Percentiles rank a stretch among this genome's conserved stretches.
These are phyloP conservation scores for Candida arabinofermentans DNA, from an alignment of 805 yeast genomes.

Conservation along the genomic window DNA sequence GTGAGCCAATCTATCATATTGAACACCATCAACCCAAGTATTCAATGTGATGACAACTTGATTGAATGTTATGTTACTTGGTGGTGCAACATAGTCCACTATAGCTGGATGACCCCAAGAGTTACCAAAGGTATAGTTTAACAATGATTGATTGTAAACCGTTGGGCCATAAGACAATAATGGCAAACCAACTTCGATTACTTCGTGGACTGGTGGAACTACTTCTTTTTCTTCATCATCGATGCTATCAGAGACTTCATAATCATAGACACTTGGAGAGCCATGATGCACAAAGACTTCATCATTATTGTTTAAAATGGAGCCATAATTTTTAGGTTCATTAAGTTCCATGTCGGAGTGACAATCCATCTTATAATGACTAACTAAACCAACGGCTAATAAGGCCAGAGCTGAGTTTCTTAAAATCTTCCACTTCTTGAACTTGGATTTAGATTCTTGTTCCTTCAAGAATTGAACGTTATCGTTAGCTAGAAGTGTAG, in stretches of 20 bases:
- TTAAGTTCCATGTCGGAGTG: too few species aligned
- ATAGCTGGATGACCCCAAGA: slow-evolving; percentile 58
- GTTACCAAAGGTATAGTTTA: slow-evolving; percentile 49
- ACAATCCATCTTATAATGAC: neutral
- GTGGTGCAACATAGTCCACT: slow-evolving; percentile 41
- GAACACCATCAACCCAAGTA: slow-evolving; percentile 53
- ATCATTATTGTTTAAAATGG: neutral
- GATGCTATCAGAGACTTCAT: neutral
- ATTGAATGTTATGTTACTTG: slow-evolving; percentile 39
- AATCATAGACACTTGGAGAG: neutral
- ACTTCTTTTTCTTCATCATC: neutral
- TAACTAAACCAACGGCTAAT: neutral
- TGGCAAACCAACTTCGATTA: slow-evolving; percentile 31
- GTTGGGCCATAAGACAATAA: slow-evolving; percentile 29
- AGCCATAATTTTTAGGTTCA: neutral
- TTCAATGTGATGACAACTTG: slow-evolving; percentile 50
- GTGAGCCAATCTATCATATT: slow-evolving; percentile 63
- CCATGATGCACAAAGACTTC: neutral
- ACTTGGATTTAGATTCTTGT: neutral
- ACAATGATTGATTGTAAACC: slow-evolving; percentile 37
- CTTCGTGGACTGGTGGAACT: slow-evolving; percentile 19
- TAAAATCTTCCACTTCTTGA: neutral
- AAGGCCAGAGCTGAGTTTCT: neutral
- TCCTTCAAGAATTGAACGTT: neutral
- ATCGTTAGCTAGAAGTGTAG: neutral